Evolutionary conservation across 1,284 basidiomycete genomes (phyloP), one percentile per base, ranked within the genome.

Genomic region (Fomitopsis schrenkii): DNA sequence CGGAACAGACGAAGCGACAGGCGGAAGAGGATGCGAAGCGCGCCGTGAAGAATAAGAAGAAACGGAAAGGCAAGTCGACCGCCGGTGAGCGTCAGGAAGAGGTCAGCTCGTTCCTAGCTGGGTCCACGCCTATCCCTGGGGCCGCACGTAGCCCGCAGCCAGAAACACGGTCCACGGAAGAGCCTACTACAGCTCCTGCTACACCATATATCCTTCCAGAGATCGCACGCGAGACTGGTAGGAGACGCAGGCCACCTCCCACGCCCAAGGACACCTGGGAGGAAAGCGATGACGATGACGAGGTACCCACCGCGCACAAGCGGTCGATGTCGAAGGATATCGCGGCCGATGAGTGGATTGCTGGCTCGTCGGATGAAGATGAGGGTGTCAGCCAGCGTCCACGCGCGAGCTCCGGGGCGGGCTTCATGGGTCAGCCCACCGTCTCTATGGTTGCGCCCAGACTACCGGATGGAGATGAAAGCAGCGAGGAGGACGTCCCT

Each of bases 401-500:
- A 36, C 83, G 82, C 19, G 83, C 78, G 2, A 83, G 84, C 46
- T 76, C 78, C n/a, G 85, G 85, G 5, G 80, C 76, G 59, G 78
- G 81, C 64, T 80, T 81, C 66, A 77, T 75, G 40, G 77, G 55
- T 50, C 66, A 17, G 4, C 46, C n/a, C 26, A 38, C 30, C 0
- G 33, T 42, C 57, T 52, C 61, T 38, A 52, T 57, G 64, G 55
- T 54, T 28, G 59, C 63, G 14, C 64, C 63, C 33, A 63, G 61
- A 5, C 62, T 68, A 36, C 66, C 64, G 19, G 38, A 2, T 50
- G 50, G 56, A 2, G 70, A 66, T 22, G 79, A 79, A 22, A 82
- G 87, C 66, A 89, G 87, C 66, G 91, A 92, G 55, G 90, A 91
- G 66, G 90, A 93, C 72, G 64, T 91, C 48, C 90, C 90, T 6